Evolutionary conservation across 2,329 filamentous ascomycete genomes (phyloP), one percentile per base, ranked within the genome.

Genomic region (Colletotrichum liriopes): DNA sequence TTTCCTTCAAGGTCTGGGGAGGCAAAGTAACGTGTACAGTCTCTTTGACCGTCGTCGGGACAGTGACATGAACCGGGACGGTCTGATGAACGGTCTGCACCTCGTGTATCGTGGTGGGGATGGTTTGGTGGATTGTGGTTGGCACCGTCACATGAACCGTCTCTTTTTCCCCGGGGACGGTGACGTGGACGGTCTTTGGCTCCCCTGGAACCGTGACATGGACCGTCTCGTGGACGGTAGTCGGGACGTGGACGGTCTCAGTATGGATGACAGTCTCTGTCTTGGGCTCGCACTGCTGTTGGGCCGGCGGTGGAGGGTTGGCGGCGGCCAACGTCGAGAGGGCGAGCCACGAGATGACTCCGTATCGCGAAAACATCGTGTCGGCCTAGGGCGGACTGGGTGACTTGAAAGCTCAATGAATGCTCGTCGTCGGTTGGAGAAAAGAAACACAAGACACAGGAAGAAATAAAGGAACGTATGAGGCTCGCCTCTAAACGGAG

Each of bases 401-500:
- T 20, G 35, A 37, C 32, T 20, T 43, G 14, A 11, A 45, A 41
- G 32, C 39, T 54, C 35, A n/a, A 41, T 39, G 18, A 20, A 1
- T n/a, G 9, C 23, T 63, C 2, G 47, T 26, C 35, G 18, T 7
- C 12, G 29, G 45, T 39, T 32, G 23, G 41, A 49, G 18, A 7
- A 61, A 55, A 26, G 37, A 55, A 72, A 64, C 7, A 55, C 32
- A 56, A 56, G 9, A 29, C 49, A 65, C 47, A 49, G 37, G 51
- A 71, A 55, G 26, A 35, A 71, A 70, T 61, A 65, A 71, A 71
- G 32, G 70, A 72, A 61, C 51, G 70, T 65, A 61, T 39, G 72
- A 73, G 65, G 70, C 71, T 72, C 68, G 71, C 67, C 71, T 74
- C 70, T 70, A n/a, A 64, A 65, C 12, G 51, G 41, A 58, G 55